Conservation (phyloP, 2,329 filamentous ascomycete species). For the Sphaerulina populicola region DNA sequence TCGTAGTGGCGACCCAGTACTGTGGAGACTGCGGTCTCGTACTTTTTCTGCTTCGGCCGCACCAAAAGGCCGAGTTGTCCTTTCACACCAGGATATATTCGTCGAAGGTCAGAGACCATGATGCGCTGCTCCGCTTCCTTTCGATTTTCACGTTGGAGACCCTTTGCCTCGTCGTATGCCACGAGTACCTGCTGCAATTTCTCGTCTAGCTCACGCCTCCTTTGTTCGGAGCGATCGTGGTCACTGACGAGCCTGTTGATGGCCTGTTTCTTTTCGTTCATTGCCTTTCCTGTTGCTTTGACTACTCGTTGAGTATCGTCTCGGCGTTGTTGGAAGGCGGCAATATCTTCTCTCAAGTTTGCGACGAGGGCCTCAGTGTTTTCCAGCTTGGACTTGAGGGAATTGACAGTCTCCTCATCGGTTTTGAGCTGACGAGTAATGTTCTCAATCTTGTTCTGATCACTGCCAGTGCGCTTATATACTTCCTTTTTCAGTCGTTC, state of each 20-base stretch:
- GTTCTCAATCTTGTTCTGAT: constrained; percentile 76
- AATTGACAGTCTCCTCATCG: constrained; percentile 83
- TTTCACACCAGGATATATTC: constrained; percentile 83
- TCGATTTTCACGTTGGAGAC: constrained; percentile 75
- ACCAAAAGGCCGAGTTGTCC: constrained; percentile 86
- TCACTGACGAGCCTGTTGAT: constrained; percentile 80
- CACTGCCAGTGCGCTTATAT: constrained; percentile 68
- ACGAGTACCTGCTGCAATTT: constrained; percentile 69
- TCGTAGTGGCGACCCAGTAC: constrained; percentile 91
- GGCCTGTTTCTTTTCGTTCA: constrained; percentile 81
- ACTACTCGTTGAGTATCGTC: constrained; percentile 53
- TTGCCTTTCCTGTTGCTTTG: constrained; percentile 61
- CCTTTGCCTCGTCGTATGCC: constrained; percentile 71
- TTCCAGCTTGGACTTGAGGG: constrained; percentile 79
- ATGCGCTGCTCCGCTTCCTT: constrained; percentile 73
- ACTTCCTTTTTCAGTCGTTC: constrained; percentile 76
- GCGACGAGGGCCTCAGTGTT: constrained; percentile 63
- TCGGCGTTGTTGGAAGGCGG: constrained; percentile 60
- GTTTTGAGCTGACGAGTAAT: constrained; percentile 83
- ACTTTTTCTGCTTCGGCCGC: constrained; percentile 95
- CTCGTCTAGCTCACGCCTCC: constrained; percentile 81
- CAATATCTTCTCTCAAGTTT: constrained; percentile 64
- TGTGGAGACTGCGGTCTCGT: constrained; percentile 82
- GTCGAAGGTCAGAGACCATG: constrained; percentile 75
- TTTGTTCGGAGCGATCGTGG: constrained; percentile 69